Conservation (phyloP, 352 stramenopile genomes). For the Globisporangium orthogonon region DNA sequence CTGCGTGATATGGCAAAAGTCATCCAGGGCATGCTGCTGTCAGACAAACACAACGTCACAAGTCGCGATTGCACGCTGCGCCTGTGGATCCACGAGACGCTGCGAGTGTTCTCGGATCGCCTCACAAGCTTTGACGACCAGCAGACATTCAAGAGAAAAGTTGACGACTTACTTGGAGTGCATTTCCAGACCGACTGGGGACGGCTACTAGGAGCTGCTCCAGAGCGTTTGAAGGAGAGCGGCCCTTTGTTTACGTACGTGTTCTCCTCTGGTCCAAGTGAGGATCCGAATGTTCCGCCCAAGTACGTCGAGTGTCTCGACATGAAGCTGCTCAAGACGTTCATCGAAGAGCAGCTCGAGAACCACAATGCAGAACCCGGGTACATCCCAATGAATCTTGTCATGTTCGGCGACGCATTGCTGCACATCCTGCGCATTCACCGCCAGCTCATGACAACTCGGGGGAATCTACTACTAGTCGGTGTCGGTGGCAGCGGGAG, state of each 20-base stretch:
- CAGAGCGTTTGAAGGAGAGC: conserved; percentile 72
- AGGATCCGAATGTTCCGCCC: conserved; percentile 17
- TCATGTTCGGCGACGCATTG: conserved; percentile 89
- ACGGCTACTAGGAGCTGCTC: conserved; percentile 41
- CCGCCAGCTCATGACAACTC: conserved; percentile 80
- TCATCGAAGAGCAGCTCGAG: conserved; percentile 88
- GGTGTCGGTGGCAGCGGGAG: conserved; percentile 88
- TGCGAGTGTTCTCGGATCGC: conserved; percentile 88
- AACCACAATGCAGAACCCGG: conserved; percentile 89
- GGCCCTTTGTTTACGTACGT: conserved; percentile 80
- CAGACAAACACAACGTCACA: conserved; percentile 66
- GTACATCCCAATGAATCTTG: conserved; percentile 86
- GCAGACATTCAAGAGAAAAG: conserved; percentile 84
- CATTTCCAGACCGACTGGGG: conserved; percentile 81
- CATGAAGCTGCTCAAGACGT: conserved; percentile 81
- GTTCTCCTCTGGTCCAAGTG: conserved; percentile 34
- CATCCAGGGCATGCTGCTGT: conserved; percentile 74
- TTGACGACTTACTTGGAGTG: conserved; percentile 66
- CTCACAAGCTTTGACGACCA: conserved; percentile 88
- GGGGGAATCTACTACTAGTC: conserved; percentile 90
- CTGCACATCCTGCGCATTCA: conserved; percentile 90
- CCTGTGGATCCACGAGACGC: conserved; percentile 88
- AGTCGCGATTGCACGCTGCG: conserved; percentile 68
- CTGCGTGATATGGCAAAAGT: conserved; percentile 87
- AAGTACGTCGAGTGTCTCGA: conserved; percentile 83